phyloP scores from a whole-genome alignment of 176 grass and related monocot species.

The Hordeum marinum region DNA sequence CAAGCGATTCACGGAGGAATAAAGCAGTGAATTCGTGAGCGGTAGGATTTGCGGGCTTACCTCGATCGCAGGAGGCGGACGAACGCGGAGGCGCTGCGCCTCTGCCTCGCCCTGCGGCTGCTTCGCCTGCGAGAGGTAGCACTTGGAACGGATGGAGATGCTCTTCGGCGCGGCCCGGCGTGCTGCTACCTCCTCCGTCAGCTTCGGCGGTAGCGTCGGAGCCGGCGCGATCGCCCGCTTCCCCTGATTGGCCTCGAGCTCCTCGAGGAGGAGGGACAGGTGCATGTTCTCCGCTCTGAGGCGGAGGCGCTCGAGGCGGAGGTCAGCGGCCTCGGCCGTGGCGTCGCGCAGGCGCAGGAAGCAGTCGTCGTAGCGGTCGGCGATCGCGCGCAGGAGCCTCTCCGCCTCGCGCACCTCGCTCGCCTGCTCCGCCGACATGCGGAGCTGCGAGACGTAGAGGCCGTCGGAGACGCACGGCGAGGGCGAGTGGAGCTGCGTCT shows the following conservation, averaged over 20 bases:
- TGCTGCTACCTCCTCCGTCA: constrained; percentile 25
- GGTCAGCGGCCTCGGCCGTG: constrained; percentile 37
- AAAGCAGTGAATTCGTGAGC: background rate
- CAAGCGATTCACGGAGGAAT: background rate
- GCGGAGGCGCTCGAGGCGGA: constrained; percentile 50
- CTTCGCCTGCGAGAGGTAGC: constrained; percentile 33
- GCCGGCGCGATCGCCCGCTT: constrained; percentile 19
- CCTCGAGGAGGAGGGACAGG: constrained; percentile 46
- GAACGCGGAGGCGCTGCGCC: constrained; percentile 50
- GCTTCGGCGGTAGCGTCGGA: constrained; percentile 19
- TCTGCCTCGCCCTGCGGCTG: constrained; percentile 10
- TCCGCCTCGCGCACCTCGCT: constrained; percentile 35
- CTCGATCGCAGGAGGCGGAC: constrained; percentile 22
- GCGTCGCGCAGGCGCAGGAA: constrained; percentile 41
- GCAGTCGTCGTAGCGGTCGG: constrained; percentile 63
- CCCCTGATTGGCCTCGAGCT: constrained; percentile 43
- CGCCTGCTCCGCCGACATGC: constrained; percentile 21
- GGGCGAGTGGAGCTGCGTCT: background rate
- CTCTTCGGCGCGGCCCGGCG: constrained; percentile 44
- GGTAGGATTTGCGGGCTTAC: constrained; percentile 20
- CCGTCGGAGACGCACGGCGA: constrained; percentile 9
- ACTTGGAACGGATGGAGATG: constrained; percentile 55
- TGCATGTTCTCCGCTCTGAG: constrained; percentile 52
- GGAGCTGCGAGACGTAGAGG: background rate
- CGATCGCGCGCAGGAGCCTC: constrained; percentile 44